These are phyloP conservation scores for Vitis vinifera DNA, from an alignment of 164 flowering plant species.

Conservation along the genomic window DNA sequence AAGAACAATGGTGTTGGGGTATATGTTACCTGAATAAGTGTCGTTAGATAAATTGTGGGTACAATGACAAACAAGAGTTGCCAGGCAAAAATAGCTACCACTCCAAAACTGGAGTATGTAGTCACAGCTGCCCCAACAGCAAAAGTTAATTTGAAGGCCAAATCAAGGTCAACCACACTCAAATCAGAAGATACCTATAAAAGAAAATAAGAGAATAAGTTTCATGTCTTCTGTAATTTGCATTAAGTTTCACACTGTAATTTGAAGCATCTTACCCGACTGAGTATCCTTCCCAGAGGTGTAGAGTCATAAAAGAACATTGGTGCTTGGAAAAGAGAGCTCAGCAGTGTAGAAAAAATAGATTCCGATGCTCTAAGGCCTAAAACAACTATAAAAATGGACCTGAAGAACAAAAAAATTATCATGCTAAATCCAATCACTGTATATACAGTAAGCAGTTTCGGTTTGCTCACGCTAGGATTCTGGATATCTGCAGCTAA, in stretches of 20 bases:
- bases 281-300: slow-evolving; percentile 53
- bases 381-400: slow-evolving; percentile 15
- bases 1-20: too few relatives aligned
- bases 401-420: slow-evolving; percentile 27
- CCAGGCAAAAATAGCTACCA: slow-evolving; percentile 68
- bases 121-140: slow-evolving; percentile 43
- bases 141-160: slow-evolving; percentile 42
- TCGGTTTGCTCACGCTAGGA: slow-evolving; percentile 31
- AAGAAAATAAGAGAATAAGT: slow-evolving; percentile 8
- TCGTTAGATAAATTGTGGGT: slow-evolving; percentile 51
- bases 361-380: slow-evolving; percentile 31
- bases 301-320: slow-evolving; percentile 62
- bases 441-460: slow-evolving; percentile 49
- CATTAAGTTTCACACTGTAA: not conserved
- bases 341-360: slow-evolving; percentile 23
- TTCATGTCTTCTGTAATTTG: not conserved
- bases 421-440: slow-evolving; percentile 31
- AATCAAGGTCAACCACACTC: slow-evolving; percentile 64
- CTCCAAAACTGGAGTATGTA: slow-evolving; percentile 40
- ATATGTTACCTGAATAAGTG: slow-evolving; percentile 62
- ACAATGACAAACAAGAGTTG: slow-evolving; percentile 61
- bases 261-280: slow-evolving; percentile 33
- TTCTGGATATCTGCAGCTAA: slow-evolving; percentile 68
- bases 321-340: slow-evolving; percentile 51
- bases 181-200: slow-evolving; percentile 75